A percentile compares a stretch with the other conserved stretches of the same genome.
These are phyloP conservation scores for Vitis labrusca DNA, from an alignment of 164 flowering plant genomes.

Conservation along the genomic window DNA sequence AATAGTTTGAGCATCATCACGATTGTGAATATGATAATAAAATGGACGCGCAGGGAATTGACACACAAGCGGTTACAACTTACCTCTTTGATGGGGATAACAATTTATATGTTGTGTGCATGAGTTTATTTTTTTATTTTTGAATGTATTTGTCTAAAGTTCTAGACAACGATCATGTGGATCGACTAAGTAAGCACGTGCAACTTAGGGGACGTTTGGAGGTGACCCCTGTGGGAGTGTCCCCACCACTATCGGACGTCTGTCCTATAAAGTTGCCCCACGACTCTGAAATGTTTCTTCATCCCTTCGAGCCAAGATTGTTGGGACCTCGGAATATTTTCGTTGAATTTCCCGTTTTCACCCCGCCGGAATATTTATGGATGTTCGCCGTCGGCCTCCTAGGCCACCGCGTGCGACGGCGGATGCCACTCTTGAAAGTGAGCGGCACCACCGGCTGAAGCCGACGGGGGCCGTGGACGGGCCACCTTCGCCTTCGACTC, in stretches of 20 bases:
- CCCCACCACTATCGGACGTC: conserved; percentile 1
- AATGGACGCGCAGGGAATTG: too few relatives aligned
- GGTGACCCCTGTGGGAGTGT: background rate
- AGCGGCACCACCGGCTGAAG: background rate
- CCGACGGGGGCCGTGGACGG: conserved; percentile 3
- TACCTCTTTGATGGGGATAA: too few relatives aligned
- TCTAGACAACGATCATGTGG: background rate
- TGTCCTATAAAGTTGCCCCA: conserved; percentile 1
- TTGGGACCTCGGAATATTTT: background rate
- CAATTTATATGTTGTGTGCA: too few relatives aligned
- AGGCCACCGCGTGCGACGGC: conserved; percentile 8
- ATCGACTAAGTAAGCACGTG: background rate
- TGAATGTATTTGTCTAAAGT: too few relatives aligned
- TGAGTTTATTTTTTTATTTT: too few relatives aligned
- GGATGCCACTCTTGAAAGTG: background rate
- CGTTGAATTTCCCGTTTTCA: too few relatives aligned
- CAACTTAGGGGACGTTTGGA: background rate
- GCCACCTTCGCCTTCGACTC: conserved; percentile 13
- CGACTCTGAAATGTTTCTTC: background rate
- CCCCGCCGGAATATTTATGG: conserved; percentile 22
- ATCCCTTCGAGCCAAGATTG: background rate
- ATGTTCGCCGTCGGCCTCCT: conserved; percentile 35
- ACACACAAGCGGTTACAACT: too few relatives aligned
- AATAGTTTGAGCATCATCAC: too few relatives aligned
- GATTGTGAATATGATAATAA: too few relatives aligned